These are phyloP conservation scores for Acidiella bohemica DNA, from an alignment of 495 filamentous ascomycete genomes.

Conservation along the genomic window DNA sequence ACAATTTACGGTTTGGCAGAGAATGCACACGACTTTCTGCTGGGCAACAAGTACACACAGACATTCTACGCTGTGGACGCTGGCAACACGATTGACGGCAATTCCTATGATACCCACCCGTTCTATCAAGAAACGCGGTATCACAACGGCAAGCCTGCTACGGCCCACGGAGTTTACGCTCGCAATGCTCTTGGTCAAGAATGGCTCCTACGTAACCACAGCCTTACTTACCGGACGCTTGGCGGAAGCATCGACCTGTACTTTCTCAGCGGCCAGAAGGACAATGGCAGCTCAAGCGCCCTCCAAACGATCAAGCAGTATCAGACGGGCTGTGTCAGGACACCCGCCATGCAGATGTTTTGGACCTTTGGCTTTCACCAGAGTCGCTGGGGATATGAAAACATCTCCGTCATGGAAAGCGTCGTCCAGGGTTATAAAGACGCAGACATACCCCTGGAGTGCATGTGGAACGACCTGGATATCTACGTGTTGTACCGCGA, in stretches of 20 bases:
- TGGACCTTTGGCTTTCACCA: constrained; percentile 19
- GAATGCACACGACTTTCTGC: constrained; percentile 15
- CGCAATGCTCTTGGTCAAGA: constrained; percentile 22
- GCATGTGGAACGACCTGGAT: constrained; percentile 15
- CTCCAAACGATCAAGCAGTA: constrained; percentile 10
- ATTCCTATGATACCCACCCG: constrained; percentile 15
- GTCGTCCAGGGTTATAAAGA: constrained; percentile 8
- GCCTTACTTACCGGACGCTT: constrained; percentile 20
- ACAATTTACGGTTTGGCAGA: constrained; percentile 21
- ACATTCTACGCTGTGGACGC: constrained; percentile 12
- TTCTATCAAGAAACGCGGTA: constrained; percentile 16
- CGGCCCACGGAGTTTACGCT: constrained; percentile 18
- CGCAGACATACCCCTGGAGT: constrained; percentile 10
- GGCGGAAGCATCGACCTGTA: constrained; percentile 22
- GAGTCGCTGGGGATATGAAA: constrained; percentile 14
- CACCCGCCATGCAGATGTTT: constrained; percentile 13
- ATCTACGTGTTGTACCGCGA: constrained; percentile 24
- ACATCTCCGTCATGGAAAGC: constrained; percentile 7
- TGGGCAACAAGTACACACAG: constrained; percentile 17
- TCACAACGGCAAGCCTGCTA: constrained; percentile 3
- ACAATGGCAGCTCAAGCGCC: constrained; percentile 6
- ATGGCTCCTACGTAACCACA: constrained; percentile 14
- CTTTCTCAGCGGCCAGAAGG: constrained; percentile 16
- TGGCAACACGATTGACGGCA: constrained; percentile 14
- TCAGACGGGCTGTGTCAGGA: constrained; percentile 7